These are phyloP conservation scores for Tuber magnatum DNA, from an alignment of 495 filamentous ascomycete species.

Conservation along the genomic window DNA sequence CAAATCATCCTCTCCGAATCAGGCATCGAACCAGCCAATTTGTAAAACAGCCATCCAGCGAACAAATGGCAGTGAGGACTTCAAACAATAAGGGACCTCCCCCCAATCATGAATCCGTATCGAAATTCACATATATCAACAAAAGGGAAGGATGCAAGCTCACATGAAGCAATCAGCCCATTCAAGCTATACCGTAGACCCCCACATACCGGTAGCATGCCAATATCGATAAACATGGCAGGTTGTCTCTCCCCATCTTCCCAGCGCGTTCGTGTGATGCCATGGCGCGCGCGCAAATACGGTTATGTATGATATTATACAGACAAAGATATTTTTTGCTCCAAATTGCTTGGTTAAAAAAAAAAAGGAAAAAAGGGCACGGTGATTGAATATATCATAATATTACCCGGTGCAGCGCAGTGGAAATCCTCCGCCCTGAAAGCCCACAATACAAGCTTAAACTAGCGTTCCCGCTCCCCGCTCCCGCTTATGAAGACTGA, in stretches of 20 bases:
- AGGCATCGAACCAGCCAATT: neutral
- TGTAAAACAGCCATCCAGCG: neutral
- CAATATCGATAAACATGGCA: neutral
- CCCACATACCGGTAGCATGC: neutral
- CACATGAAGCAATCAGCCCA: neutral
- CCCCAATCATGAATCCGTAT: neutral
- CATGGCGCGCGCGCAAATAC: neutral
- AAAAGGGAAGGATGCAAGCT: neutral
- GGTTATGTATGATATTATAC: neutral
- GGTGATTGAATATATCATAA: too few species aligned
- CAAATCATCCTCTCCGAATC: neutral
- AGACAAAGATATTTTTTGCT: neutral
- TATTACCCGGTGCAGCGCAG: neutral
- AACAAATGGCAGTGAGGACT: neutral
- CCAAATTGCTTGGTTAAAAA: neutral
- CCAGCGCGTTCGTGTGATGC: neutral
- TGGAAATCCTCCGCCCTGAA: neutral
- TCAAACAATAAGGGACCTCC: neutral
- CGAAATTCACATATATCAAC: neutral
- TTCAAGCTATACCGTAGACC: neutral
- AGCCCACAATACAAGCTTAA: neutral
- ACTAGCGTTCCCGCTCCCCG: neutral
- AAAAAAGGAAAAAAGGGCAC: neutral
- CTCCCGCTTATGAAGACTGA: neutral
- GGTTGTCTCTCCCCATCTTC: neutral